Evolutionary conservation across 2,329 filamentous ascomycete species (phyloP), one percentile per base, ranked within the genome.

Genomic region (Cyclaneusma minus): DNA sequence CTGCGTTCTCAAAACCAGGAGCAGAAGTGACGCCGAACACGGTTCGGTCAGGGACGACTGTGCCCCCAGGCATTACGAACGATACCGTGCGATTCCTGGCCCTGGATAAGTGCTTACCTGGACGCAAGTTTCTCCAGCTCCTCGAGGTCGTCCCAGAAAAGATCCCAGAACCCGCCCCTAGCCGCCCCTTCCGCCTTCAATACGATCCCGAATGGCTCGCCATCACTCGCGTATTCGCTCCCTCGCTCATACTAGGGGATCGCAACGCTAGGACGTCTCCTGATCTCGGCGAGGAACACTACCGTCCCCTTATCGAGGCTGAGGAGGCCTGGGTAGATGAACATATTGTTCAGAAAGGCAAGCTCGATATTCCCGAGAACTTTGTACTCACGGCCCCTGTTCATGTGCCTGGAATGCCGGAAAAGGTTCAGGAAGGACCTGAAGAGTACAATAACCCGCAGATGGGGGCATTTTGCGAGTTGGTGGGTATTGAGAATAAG

Each of bases 181-280:
- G 28, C 16, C 28, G 17, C 15, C 25, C 18, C 12, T 30, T 29
- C 28, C 18, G 18, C 16, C 8, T 94, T 1, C 58, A 72, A 24
- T 95, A 98, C 47, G 89, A 98, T 49, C 70, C 75, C 7, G 89
- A 98, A 54, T 98, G 87, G 87, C 71, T 98, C 6, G 79, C 89
- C 21, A 94, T 98, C 36, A 85, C 76, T 8, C 78, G 87, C 21
- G 76, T 73, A 6, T 91, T 95, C 44, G 69, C 79, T 21, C 41
- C 58, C 3, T 61, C 69, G 21, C 59, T 89, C 2, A 51, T 56
- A 2, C 55, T 87, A 19, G 79, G 81, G 31, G 60, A 76, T 35
- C 59, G 58, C 4, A 45, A 53, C 6, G 61, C 64, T 2, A 49
- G 52, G 20, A 51, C 65, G 0, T 61, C 76, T 0, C 48, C 55